Base-by-base conservation (phyloP, 2,329 filamentous ascomycete species). In the Ascocoryne sarcoides region DNA sequence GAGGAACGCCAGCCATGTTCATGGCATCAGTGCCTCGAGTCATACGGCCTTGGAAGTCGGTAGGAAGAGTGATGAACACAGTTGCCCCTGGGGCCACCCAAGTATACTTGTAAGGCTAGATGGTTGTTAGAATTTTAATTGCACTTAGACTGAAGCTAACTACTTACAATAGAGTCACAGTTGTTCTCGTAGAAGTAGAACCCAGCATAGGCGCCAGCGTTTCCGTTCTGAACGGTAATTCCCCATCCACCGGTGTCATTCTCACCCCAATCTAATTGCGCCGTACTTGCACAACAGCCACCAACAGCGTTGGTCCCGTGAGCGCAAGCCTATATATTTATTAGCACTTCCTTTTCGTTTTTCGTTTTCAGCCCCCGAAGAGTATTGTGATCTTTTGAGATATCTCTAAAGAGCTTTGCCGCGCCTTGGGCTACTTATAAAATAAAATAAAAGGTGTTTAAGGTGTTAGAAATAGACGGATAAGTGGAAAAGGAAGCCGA, bases 111-210 rank as follows among this genome's bases (percentile, higher is more conserved):
- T 34, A 34, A 12, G 32, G 32, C 32, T 34, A 17, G 8, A 18
- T 5, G 9, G 18, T 16, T 5, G 19, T 34, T 7, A 34, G 32
- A 4, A 34, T 8, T 16, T 16, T 15, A 16, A 16, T 18, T 18
- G 19, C 10, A 16, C 5, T 34, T 34, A 26, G 12, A 26, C 12
- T 26, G 23, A 7, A 15, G 15, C 15, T 5, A 18, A 18, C 12
- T 9, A 34, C 32, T 16, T 34, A 34, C 32, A 34, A 34, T 18
- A 16, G 4, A 16, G 18, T 34, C 32, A 18, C 32, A 34, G 15
- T 18, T 34, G 32, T 34, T 34, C 12, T 34, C 32, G 18, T 34
- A 34, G 32, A 34, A 9, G 16, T 34, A 34, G 32, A 34, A 34
- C 5, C 32, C 32, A 18, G 12, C 12, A 15, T 18, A 34, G 18